A percentile compares a stretch with the other conserved stretches of the same genome.
Evolutionary conservation across 1,284 basidiomycete species (phyloP).

Genomic region (Trichosporon ovoides): DNA sequence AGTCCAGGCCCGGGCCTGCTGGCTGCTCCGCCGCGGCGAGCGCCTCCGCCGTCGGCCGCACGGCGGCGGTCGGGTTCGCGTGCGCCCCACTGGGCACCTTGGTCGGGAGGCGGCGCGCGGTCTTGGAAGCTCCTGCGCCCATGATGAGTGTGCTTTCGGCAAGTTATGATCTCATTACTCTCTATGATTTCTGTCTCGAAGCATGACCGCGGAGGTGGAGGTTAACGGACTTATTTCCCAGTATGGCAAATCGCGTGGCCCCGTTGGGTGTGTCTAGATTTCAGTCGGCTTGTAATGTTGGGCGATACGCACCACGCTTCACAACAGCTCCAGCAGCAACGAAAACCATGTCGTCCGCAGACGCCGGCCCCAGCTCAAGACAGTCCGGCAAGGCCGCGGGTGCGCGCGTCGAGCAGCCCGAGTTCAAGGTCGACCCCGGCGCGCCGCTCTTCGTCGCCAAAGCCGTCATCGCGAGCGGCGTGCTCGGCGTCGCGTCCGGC

Average conservation of each 20-base stretch:
- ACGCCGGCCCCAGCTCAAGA: not conserved
- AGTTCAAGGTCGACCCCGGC: conserved; percentile 17
- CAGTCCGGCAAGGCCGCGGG: not conserved
- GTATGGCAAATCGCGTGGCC: not conserved
- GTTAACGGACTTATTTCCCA: conserved; percentile 1
- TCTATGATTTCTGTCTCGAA: not conserved
- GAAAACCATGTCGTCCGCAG: not conserved
- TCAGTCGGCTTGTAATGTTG: not conserved
- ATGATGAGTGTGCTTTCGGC: conserved; percentile 47
- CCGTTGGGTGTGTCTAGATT: not conserved
- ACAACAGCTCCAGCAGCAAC: not conserved
- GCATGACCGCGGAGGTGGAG: not conserved
- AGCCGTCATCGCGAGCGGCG: conserved; percentile 10
- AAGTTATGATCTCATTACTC: not conserved
- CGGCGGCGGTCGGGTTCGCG: conserved; percentile 7
- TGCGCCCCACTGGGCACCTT: conserved; percentile 24
- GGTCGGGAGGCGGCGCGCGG: conserved; percentile 59
- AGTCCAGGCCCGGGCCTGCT: not conserved
- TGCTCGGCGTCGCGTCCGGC: conserved; percentile 33
- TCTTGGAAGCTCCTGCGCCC: conserved; percentile 67
- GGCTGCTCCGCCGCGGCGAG: conserved; percentile 9
- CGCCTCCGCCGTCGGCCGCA: conserved; percentile 10
- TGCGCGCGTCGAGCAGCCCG: not conserved
- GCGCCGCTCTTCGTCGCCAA: conserved; percentile 22
- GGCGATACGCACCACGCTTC: not conserved